A percentile compares a stretch with the other conserved stretches of the same genome.
Evolutionary conservation across 139 green algal genomes (phyloP).

Genomic region (Deuterostichococcus epilithicus): DNA sequence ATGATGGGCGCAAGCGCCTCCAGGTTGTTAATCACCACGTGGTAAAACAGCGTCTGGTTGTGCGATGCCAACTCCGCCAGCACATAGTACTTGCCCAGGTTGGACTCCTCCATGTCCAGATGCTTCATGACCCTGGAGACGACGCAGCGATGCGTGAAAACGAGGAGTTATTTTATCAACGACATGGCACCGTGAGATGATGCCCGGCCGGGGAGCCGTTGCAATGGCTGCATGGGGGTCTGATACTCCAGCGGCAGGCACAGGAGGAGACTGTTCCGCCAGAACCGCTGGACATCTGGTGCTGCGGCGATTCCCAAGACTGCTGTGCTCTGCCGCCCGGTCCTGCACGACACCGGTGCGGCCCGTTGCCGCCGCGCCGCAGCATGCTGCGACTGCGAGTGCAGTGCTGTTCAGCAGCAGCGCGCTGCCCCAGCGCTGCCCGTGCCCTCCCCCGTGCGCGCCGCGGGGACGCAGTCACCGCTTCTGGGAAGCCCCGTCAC

Average conservation of each 20-base stretch:
- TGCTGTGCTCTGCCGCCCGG: too few species aligned
- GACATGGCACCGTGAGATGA: background rate
- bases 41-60: constrained; percentile 34
- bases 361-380: background rate
- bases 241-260: background rate
- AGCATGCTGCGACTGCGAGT: background rate
- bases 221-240: background rate
- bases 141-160: too few species aligned
- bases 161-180: background rate
- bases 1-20: constrained; percentile 29
- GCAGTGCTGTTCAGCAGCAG: background rate
- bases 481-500: background rate
- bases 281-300: background rate
- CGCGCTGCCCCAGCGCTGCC: too few species aligned
- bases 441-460: too few species aligned
- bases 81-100: constrained; percentile 26
- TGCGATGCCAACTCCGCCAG: constrained; percentile 21
- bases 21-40: constrained; percentile 24
- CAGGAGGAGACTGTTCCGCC: background rate
- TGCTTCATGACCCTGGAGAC: constrained; percentile 30
- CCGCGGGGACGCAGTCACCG: too few species aligned
- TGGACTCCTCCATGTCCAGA: constrained; percentile 12
- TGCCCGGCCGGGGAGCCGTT: background rate
- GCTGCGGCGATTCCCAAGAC: background rate
- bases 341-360: background rate